A percentile compares a stretch with the other conserved stretches of the same genome.
These are phyloP conservation scores for Trametes pubescens DNA, from an alignment of 1,284 basidiomycete species.

Conservation along the genomic window DNA sequence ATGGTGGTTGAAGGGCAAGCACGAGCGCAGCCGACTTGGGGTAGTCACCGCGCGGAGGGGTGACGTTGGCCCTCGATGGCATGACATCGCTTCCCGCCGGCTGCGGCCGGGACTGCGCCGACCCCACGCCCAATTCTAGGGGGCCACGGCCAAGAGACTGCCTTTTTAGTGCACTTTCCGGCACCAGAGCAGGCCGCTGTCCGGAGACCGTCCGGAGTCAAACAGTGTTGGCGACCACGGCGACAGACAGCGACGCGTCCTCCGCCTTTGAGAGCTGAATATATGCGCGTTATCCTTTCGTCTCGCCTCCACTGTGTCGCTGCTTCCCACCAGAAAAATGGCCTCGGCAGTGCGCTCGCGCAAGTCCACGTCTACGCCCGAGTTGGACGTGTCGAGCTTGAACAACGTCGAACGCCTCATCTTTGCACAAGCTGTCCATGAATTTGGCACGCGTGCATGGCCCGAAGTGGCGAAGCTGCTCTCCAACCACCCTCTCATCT, in stretches of 20 bases:
- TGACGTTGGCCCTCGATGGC: conserved; percentile 30
- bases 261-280: conserved; percentile 23
- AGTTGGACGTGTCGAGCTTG: conserved; percentile 41
- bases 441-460: conserved; percentile 84
- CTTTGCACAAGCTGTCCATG: conserved; percentile 86
- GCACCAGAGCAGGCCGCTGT: not conserved
- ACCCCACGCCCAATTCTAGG: not conserved
- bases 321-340: conserved; percentile 6
- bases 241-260: not conserved
- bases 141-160: not conserved
- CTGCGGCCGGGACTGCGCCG: conserved; percentile 23
- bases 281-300: conserved; percentile 13
- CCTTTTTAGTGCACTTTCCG: not conserved
- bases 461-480: conserved; percentile 70
- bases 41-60: conserved; percentile 28
- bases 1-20: conserved; percentile 59
- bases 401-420: conserved; percentile 73
- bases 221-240: conserved; percentile 5
- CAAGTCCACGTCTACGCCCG: conserved; percentile 26
- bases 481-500: conserved; percentile 70
- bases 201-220: conserved; percentile 1
- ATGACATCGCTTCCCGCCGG: conserved; percentile 12
- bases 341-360: conserved; percentile 22
- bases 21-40: conserved; percentile 27
- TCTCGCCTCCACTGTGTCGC: not conserved